Percentiles rank a stretch among this genome's conserved stretches.
Evolutionary conservation across 495 filamentous ascomycete genomes (phyloP).

Genomic region (Pyrenula massariospora): DNA sequence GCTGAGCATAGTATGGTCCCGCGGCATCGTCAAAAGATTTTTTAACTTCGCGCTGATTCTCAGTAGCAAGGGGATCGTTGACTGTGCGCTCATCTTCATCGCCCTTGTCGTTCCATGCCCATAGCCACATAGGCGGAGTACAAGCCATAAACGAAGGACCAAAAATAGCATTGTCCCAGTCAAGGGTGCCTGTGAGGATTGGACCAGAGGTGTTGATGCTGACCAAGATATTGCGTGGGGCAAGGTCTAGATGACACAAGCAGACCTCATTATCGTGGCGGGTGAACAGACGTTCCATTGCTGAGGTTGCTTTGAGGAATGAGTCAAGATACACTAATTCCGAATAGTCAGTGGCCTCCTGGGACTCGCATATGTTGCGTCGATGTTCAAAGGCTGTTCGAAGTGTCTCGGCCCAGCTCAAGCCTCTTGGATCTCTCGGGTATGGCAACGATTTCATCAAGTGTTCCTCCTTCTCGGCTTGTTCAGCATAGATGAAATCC

Average conservation of each 20-base stretch:
- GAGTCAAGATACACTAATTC: background rate
- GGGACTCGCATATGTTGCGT: background rate
- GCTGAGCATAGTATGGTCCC: constrained; percentile 8
- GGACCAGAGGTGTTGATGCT: constrained; percentile 2
- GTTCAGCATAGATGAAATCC: background rate
- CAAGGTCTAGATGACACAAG: constrained; percentile 22
- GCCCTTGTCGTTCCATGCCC: constrained; percentile 8
- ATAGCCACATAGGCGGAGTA: constrained; percentile 21
- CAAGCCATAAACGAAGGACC: constrained; percentile 20
- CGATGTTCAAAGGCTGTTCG: background rate
- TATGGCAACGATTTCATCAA: background rate
- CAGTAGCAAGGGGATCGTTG: constrained; percentile 8
- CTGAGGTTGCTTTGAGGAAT: background rate
- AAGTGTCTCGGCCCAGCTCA: background rate
- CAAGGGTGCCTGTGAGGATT: constrained; percentile 17
- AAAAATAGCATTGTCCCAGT: constrained; percentile 28
- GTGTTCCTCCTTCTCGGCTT: no score
- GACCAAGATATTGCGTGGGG: constrained; percentile 23
- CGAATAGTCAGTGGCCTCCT: background rate
- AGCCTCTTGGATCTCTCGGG: background rate
- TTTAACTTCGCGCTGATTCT: constrained; percentile 13
- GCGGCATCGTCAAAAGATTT: constrained; percentile 18
- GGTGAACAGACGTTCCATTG: constrained; percentile 2
- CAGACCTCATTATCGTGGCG: constrained; percentile 8
- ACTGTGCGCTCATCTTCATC: constrained; percentile 16